Base-by-base conservation (phyloP, 306 rosid species). In the Vachellia pachyceras region DNA sequence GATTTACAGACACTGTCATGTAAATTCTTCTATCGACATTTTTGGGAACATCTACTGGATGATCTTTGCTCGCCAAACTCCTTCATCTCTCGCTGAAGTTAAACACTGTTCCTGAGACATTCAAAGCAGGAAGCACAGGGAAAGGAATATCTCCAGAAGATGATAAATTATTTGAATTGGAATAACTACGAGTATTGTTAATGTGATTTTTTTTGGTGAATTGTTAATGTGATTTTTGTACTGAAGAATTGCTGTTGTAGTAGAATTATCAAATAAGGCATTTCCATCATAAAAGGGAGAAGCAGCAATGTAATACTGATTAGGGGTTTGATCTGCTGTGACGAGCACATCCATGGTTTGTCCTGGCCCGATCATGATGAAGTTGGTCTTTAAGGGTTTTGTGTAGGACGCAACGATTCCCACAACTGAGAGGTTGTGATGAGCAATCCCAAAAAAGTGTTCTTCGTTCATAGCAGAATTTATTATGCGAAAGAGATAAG, bases 281-380 rank as follows among this genome's bases (percentile, higher is more conserved):
- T 0, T 1, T 6, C 80, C 79, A 42, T 82, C 89, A 18, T 12
- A 25, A 18, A 54, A 86, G 22, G 85, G 58, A 17, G 73, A 33
- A 14, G 89, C 80, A 47, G 85, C 82, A 2, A 86, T 80, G 78
- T 86, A 86, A 29, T 86, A 83, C 5, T 33, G 55, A 58, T 80
- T 40, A n/a, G 66, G 70, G 70, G 12, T 7, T 13, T 80, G 84
- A 47, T 80, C 79, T 77, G 89, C 84, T 45, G 73, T 75, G 49
- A 88, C 25, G 74, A 88, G 84, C 13, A 85, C 55, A 14, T 88
- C 91, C 87, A 88, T 83, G 13, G 91, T 85, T 78, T 88, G 87
- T 29, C 91, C 91, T 8, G 91, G 91, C 13, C 81, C 39, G 57
- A 85, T 88, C 80, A 83, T 60, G 29, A 88, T 78, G 83, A 80